phyloP scores from a whole-genome alignment of 805 yeast genomes.

The Candida hispaniensis region DNA sequence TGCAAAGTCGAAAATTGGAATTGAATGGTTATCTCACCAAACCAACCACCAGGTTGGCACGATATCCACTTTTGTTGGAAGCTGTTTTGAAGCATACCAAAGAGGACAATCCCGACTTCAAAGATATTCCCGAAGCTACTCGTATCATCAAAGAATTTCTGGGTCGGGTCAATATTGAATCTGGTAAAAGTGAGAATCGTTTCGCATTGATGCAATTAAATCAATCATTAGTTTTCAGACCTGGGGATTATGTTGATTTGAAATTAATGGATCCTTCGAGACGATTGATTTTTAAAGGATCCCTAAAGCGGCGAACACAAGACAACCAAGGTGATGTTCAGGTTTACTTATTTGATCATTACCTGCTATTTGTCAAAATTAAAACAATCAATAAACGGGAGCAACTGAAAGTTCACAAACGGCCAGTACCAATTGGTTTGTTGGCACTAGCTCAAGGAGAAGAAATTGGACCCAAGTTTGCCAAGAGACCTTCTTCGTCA shows the following conservation, averaged over 20 bases:
- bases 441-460: conserved; percentile 49
- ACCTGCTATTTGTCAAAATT: conserved; percentile 70
- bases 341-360: conserved; percentile 79
- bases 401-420: conserved; percentile 79
- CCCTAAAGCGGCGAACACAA: conserved; percentile 61
- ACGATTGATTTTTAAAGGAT: conserved; percentile 67
- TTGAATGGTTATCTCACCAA: conserved; percentile 87
- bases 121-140: conserved; percentile 58
- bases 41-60: conserved; percentile 91
- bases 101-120: conserved; percentile 63
- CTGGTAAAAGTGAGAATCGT: conserved; percentile 90
- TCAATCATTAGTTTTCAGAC: conserved; percentile 69
- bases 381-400: conserved; percentile 84
- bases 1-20: conserved; percentile 81
- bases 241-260: conserved; percentile 77
- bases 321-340: conserved; percentile 70
- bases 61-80: conserved; percentile 75
- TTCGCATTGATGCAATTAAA: conserved; percentile 79
- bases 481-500: conserved; percentile 24
- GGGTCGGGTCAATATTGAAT: conserved; percentile 68
- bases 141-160: conserved; percentile 66
- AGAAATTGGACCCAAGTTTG: conserved; percentile 52
- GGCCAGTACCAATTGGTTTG: conserved; percentile 34
- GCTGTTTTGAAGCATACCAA: conserved; percentile 76
- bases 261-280: conserved; percentile 75